Percentiles rank a stretch among this genome's conserved stretches.
Evolutionary conservation across 108 stramenopile species (phyloP).

Genomic region (Skeletonema marinoi): DNA sequence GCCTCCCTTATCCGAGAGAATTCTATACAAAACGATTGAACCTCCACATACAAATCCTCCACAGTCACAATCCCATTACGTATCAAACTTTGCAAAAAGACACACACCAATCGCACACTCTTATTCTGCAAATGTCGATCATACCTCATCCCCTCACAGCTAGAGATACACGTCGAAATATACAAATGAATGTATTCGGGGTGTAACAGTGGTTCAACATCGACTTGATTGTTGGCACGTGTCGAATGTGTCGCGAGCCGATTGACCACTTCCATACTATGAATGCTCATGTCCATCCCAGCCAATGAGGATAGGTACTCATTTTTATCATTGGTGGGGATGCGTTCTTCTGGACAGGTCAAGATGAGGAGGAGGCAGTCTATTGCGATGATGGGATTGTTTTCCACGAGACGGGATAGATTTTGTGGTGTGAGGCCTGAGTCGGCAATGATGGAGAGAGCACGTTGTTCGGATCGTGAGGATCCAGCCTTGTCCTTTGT

Average conservation of each 20-base stretch:
- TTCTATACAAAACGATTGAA: slow-evolving; percentile 97
- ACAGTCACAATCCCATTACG: slow-evolving; percentile 94
- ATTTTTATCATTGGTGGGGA: slow-evolving; percentile 45
- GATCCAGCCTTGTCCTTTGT: background rate
- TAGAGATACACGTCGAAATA: slow-evolving; percentile 94
- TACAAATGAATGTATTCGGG: slow-evolving; percentile 96
- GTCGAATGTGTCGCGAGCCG: slow-evolving; percentile 73
- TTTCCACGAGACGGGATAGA: slow-evolving; percentile 92
- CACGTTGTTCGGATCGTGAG: slow-evolving; percentile 6
- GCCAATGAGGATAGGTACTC: slow-evolving; percentile 93
- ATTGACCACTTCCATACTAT: slow-evolving; percentile 97
- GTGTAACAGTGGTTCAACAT: slow-evolving; percentile 71
- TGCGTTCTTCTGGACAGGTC: slow-evolving; percentile 35
- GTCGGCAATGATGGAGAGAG: slow-evolving; percentile 59
- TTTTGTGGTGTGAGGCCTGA: slow-evolving; percentile 90
- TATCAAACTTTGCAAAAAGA: slow-evolving; percentile 94
- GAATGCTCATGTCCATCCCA: slow-evolving; percentile 97
- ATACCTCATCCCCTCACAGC: slow-evolving; percentile 88
- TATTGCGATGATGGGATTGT: slow-evolving; percentile 91
- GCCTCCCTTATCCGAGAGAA: slow-evolving; percentile 95
- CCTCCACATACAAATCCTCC: slow-evolving; percentile 91
- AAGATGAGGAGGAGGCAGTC: slow-evolving; percentile 90
- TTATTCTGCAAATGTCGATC: slow-evolving; percentile 95
- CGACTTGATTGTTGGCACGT: slow-evolving; percentile 1
- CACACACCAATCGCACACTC: slow-evolving; percentile 95